Percentiles rank a stretch among this genome's conserved stretches.
Conservation (phyloP, 108 stramenopile species). For the Nannochloropsis gaditana region DNA sequence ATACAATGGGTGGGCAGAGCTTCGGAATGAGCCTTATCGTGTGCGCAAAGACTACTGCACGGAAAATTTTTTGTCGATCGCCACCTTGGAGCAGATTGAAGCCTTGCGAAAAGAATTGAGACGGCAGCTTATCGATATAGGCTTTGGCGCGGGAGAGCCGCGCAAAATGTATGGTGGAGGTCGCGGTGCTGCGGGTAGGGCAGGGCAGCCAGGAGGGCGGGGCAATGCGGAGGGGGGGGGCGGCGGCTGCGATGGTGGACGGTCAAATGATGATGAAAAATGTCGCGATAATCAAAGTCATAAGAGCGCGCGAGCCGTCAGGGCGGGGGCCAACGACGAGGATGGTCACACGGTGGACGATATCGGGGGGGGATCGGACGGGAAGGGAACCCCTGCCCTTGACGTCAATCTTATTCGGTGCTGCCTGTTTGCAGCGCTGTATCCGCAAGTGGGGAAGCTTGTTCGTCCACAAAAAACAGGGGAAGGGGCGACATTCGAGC, state of each 20-base stretch:
- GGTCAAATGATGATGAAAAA: too few species aligned
- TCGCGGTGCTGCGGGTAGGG: neutral
- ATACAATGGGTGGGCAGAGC: conserved; percentile 58
- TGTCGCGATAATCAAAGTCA: neutral
- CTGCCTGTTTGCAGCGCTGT: conserved; percentile 14
- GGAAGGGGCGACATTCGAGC: conserved; percentile 15
- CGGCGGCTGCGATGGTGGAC: neutral
- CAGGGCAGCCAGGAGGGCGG: conserved; percentile 4
- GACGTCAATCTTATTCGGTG: neutral
- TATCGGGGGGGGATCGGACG: neutral
- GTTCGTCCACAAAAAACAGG: neutral
- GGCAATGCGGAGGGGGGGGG: neutral
- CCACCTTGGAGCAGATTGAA: conserved; percentile 66
- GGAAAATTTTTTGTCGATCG: conserved; percentile 65
- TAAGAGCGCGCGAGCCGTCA: neutral
- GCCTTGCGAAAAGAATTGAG: conserved; percentile 68
- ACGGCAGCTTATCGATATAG: conserved; percentile 65
- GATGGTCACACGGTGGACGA: neutral
- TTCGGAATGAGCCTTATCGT: neutral
- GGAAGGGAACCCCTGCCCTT: neutral
- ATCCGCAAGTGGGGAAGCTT: neutral
- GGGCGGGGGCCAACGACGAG: neutral
- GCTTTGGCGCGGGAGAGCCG: conserved; percentile 51
- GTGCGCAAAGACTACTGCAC: conserved; percentile 54
- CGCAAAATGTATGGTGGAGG: neutral